Base-by-base conservation (phyloP, 768 basidiomycete species). In the Boletellus sp. region DNA sequence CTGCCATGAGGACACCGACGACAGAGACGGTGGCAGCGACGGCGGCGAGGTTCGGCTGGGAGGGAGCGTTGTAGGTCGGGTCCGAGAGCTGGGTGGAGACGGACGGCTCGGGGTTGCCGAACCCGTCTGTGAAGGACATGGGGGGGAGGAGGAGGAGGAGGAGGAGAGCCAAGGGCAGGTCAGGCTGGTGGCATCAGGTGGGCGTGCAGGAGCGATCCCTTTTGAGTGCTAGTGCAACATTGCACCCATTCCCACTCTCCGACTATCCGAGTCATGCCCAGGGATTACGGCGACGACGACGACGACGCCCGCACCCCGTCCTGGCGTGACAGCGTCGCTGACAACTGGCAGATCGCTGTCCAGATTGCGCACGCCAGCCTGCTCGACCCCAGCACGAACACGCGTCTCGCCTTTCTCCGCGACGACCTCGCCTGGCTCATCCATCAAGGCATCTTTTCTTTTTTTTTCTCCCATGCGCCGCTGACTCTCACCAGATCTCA, bases 361-460 rank as follows among this genome's bases (percentile, higher is more conserved):
- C 68, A 77, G 42, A 72, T 78, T 54, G 85, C 84, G 0, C 81
- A 78, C 52, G 66, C 55, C 13, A 62, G 60, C 12, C 64, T 88
- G 2, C 60, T 84, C 48, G 71, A 74, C 12, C 71, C 75, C 53
- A 80, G 77, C 56, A 81, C 83, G 6, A 81, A 77, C 59, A 55
- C 59, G 0, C 71, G 87, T 28, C 63, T 77, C 35, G 69, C 71
- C n/a, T 88, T 90, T 58, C 64, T 90, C 23, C 71, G 73, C 40
- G 84, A 86, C 32, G 82, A 85, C 49, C 59, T 89, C 36, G 51
- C 80, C 31, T 74, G 78, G 48, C 64, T 90, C 24, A 77, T 76
- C 8, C 75, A 74, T 51, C 74, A 82, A 67, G 82, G 87, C 83
- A 59, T 35, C 77, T 70, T n/a, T n/a, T 13, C 22, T 15, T 20